Base-by-base conservation (phyloP, 2,329 filamentous ascomycete genomes). In the Colletotrichum sublineola region DNA sequence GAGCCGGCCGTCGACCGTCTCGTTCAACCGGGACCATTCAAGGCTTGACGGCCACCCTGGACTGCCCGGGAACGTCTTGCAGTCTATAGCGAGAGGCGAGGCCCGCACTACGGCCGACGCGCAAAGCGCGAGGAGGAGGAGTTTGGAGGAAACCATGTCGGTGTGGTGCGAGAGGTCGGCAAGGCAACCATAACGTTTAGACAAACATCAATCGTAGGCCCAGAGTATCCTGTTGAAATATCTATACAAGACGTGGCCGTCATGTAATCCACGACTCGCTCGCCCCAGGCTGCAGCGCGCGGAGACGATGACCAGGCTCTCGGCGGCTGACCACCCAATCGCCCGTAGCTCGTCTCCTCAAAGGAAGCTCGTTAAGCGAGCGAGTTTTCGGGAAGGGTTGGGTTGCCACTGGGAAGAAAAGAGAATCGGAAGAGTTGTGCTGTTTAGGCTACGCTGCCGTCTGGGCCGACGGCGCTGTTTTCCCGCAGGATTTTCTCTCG, bases 1-100 rank as follows among this genome's bases (percentile, higher is more conserved):
- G 20, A 88, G 81, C 36, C 78, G 79, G 3, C 86, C 85, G 11
- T 77, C 79, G 33, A 85, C 77, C 2, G 84, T 82, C 7, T 79
- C 75, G 77, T 89, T 88, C 62, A 90, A 81, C 18, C 75, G 74
- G 6, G 75, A 71, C 88, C 87, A 90, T 15, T 78, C 78, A 0
- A 79, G 74, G 12, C 81, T 73, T 0, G 82, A 83, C 0, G 88
- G 88, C 88, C 88, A 90, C 56, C 77, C 77, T 5, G 77, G 24
- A 12, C 83, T 82, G 29, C 81, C 83, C 2, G 86, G 87, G 60
- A 83, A 85, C 1, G 85, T 80, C 77, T 88, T 89, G 79, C 87
- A 89, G 44, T 9, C 58, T 15, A 1, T 2, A 6, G 56, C 12
- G 38, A 4, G n/a, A 4, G 56, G n/a, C 2, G 56, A 42, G 1